Evolutionary conservation across 2,329 filamentous ascomycete species (phyloP), one percentile per base, ranked within the genome.

Genomic region (Colletotrichum brevisporum): DNA sequence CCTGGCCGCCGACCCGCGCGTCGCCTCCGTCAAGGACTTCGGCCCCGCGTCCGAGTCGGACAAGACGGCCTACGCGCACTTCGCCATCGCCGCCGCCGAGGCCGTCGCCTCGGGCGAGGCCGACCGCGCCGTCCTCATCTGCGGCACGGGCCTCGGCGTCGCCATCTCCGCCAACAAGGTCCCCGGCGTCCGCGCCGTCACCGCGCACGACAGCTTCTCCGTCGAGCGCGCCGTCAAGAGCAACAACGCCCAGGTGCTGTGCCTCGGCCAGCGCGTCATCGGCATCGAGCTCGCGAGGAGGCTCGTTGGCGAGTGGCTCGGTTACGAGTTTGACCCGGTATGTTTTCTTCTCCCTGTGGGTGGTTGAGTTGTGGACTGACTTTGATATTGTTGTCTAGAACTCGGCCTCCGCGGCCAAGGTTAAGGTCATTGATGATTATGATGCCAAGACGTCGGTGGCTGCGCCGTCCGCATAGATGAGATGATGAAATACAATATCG

Each of bases 161-260:
- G 94, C 94, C 74, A 97, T 97, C 77, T 84, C 89, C 18, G 94
- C 94, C 72, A 97, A 97, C 86, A 97, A 97, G 80, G 90, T 97
- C 71, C 91, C 90, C 60, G 94, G 94, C 6, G 89, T 97, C 70
- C 86, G 94, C 21, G 94, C 94, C 26, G 94, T 97, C 24, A 97
- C 94, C 6, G 94, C 94, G 1, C 94, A 97, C 79, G 94, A 97
- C 78, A 91, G 90, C 73, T 97, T 95, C 83, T 91, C 88, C 64
- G 93, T 97, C 6, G 94, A 97, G 85, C 84, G 93, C 58, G 90
- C 92, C 26, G 88, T 97, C n/a, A 82, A 95, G 76, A 94, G 91
- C 82, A 97, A 96, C 79, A 91, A 97, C 78, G 93, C 93, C 2
- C 94, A 97, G 82, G 93, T 97, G 41, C 83, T 97, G 69, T 97